phyloP scores from a whole-genome alignment of 495 filamentous ascomycete genomes.

The Aspergillus campestris region DNA sequence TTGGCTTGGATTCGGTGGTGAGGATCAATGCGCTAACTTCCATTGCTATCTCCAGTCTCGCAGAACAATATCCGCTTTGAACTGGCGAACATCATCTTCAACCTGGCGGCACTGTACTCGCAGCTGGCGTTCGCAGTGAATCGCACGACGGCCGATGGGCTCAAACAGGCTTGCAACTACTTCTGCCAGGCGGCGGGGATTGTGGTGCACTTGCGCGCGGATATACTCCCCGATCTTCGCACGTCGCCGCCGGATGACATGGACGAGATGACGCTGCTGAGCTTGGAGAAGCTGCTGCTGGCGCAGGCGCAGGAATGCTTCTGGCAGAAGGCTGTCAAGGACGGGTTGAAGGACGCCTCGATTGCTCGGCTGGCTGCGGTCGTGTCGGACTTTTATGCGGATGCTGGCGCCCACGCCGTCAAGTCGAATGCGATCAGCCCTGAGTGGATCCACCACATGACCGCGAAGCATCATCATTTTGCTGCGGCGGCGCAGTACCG shows the following conservation, averaged over 20 bases:
- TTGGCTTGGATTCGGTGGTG: no score
- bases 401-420: conserved; percentile 75
- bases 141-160: conserved; percentile 69
- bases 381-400: conserved; percentile 84
- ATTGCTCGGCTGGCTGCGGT: conserved; percentile 88
- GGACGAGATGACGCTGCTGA: conserved; percentile 80
- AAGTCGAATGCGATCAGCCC: conserved; percentile 83
- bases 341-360: conserved; percentile 80
- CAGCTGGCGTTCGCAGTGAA: conserved; percentile 80
- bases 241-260: conserved; percentile 88
- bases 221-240: conserved; percentile 77
- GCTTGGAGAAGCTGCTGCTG: conserved; percentile 72
- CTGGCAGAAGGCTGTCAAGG: conserved; percentile 96
- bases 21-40: no score
- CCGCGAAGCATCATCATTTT: conserved; percentile 95
- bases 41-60: conserved; percentile 37
- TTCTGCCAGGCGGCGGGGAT: conserved; percentile 86
- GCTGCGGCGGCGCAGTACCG: conserved; percentile 92
- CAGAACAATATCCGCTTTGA: conserved; percentile 94
- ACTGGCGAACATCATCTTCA: conserved; percentile 87
- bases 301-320: conserved; percentile 96
- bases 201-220: conserved; percentile 65
- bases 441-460: conserved; percentile 98
- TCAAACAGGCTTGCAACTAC: conserved; percentile 85
- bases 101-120: conserved; percentile 86